Evolutionary conservation across 169 alveolate species (phyloP), one percentile per base, ranked within the genome.

Genomic region (Plasmodium fragile): DNA sequence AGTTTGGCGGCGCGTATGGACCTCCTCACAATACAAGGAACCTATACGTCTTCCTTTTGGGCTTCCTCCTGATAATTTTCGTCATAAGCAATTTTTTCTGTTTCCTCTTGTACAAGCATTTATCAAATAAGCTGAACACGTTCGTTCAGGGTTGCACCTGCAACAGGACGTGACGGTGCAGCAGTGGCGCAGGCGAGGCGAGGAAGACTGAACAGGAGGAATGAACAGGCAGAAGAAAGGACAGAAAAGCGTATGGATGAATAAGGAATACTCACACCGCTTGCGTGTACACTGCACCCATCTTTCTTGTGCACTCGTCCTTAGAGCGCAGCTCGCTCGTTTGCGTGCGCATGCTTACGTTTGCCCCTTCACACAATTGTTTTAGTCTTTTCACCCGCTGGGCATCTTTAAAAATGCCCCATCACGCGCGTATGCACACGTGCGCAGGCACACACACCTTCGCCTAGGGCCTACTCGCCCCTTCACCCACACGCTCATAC

Each of bases 111-210:
- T 65, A 65, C 75, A 65, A 65, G 75, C 75, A 65, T 65, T 65
- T 65, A 65, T 65, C 75, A 36, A 65, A 65, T 65, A 65, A 65
- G 75, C 7, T 65, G 36, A 65, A 65, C 75, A 65, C 1, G 34
- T 65, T 25, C 36, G 36, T 65, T 65, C 75, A 65, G 75, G 75
- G 75, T n/a, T 65, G 75, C 36, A 65, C 18, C 75, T 65, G 75
- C n/a, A 36, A 65, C 75, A 65, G 30, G 36, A 65, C 18, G 75
- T 65, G 75, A 49, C 59, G 59, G 1, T 2, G 0, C 25, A 13
- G 59, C 59, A 13, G 18, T 45, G 18, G 18, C 55, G 55, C 18
- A 45, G 18, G 18, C 55, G 59, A 6, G 59, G 16, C 16, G 36
- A 22, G 39, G 34, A 16, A 22, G 41, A 28, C n/a, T 65, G n/a